These are phyloP conservation scores for Zygotorulaspora florentina DNA, from an alignment of 805 yeast species.

Conservation along the genomic window DNA sequence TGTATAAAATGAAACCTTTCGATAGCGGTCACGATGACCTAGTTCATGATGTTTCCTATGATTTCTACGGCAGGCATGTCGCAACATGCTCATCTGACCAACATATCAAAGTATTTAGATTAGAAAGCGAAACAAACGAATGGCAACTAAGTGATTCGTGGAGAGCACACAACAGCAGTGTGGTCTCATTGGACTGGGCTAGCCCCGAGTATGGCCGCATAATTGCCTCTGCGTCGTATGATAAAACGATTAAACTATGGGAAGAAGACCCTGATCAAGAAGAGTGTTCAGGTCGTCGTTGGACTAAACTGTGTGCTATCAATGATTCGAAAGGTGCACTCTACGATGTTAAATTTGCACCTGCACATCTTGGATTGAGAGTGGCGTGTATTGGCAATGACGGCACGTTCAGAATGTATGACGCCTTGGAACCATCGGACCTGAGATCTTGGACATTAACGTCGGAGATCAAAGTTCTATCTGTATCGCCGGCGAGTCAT, in stretches of 20 bases:
- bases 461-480: constrained; percentile 62
- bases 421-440: constrained; percentile 86
- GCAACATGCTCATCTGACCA: constrained; percentile 97
- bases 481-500: constrained; percentile 70
- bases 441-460: constrained; percentile 75
- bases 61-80: constrained; percentile 84
- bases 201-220: constrained; percentile 90
- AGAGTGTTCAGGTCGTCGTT: constrained; percentile 73
- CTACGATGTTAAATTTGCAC: constrained; percentile 87
- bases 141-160: constrained; percentile 88
- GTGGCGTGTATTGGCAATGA: constrained; percentile 87
- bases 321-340: constrained; percentile 87
- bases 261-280: constrained; percentile 81
- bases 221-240: constrained; percentile 84
- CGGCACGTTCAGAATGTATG: constrained; percentile 80
- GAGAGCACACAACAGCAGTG: constrained; percentile 91
- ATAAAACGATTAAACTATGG: constrained; percentile 84
- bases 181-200: constrained; percentile 85
- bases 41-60: constrained; percentile 85
- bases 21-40: constrained; percentile 90
- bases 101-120: constrained; percentile 82
- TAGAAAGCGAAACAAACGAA: constrained; percentile 57
- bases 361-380: constrained; percentile 73
- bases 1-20: constrained; percentile 56
- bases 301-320: constrained; percentile 70